phyloP scores from a whole-genome alignment of 2,329 filamentous ascomycete species.

The Polychaeton citri region DNA sequence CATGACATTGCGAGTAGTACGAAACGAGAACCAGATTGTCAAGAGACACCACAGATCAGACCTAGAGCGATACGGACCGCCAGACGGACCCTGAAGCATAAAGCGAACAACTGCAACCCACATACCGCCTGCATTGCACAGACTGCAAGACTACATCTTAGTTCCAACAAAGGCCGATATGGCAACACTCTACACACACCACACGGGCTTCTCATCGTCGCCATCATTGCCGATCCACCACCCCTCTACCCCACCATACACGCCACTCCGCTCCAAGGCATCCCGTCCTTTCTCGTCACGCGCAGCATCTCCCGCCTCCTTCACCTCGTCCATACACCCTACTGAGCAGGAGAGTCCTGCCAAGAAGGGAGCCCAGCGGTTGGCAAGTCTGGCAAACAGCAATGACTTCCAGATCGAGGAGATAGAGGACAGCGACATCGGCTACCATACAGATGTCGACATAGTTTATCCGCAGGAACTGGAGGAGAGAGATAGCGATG shows the following conservation, averaged over 20 bases:
- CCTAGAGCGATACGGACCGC: conserved; percentile 6
- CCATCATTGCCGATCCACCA: conserved; percentile 8
- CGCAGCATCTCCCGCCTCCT: conserved; percentile 6
- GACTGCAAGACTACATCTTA: conserved; percentile 13
- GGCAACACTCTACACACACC: conserved; percentile 1
- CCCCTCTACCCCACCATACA: conserved; percentile 19
- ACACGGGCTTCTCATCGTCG: conserved; percentile 5
- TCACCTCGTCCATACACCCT: conserved; percentile 25
- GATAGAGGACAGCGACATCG: conserved; percentile 22
- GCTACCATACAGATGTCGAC: conserved; percentile 28
- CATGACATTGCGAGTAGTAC: conserved; percentile 16
- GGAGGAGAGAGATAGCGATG: conserved; percentile 28
- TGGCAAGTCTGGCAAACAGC: conserved; percentile 2
- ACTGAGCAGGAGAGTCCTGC: conserved; percentile 21
- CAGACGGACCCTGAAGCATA: conserved; percentile 14
- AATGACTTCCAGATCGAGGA: conserved; percentile 30
- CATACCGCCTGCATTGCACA: conserved; percentile 5
- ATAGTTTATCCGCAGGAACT: conserved; percentile 31
- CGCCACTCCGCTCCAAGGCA: conserved; percentile 11
- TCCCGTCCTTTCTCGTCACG: conserved; percentile 2
- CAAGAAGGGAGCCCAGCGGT: conserved; percentile 14
- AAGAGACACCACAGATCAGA: conserved; percentile 18
- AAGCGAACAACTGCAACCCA: not conserved
- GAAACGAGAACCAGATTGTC: conserved; percentile 15
- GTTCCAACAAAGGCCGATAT: not conserved